A percentile compares a stretch with the other conserved stretches of the same genome.
These are phyloP conservation scores for Apostasia shenzhenica DNA, from an alignment of 106 monocot genomes.

Conservation along the genomic window DNA sequence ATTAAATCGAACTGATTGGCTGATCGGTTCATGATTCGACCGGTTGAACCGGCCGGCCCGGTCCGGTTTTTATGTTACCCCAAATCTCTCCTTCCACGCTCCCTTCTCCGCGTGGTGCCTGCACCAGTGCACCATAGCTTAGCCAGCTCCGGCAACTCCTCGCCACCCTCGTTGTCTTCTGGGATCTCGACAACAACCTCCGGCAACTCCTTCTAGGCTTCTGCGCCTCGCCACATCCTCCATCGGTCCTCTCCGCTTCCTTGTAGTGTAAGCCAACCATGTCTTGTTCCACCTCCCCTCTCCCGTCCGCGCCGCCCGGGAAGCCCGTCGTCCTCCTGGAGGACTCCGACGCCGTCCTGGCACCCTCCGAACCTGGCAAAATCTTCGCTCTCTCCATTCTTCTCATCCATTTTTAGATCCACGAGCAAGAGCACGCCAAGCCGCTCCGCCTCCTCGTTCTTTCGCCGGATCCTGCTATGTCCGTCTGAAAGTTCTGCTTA, in stretches of 20 bases:
- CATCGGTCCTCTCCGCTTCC: conserved; percentile 26
- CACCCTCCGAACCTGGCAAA: conserved; percentile 19
- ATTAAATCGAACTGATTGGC: too few species aligned
- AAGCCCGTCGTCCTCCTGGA: conserved; percentile 4
- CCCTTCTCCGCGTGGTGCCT: not conserved
- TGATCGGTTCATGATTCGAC: too few species aligned
- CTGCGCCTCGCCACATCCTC: conserved; percentile 38
- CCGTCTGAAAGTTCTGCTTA: conserved; percentile 25
- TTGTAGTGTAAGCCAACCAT: conserved; percentile 7
- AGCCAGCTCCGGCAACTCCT: not conserved
- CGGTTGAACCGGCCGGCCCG: too few species aligned
- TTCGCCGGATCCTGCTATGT: conserved; percentile 30
- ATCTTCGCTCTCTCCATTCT: conserved; percentile 28
- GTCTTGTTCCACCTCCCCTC: not conserved
- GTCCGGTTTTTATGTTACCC: too few species aligned
- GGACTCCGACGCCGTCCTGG: conserved; percentile 6
- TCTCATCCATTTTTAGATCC: conserved; percentile 47
- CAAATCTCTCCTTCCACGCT: not conserved
- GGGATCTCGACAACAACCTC: conserved; percentile 43
- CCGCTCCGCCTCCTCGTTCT: conserved; percentile 39
- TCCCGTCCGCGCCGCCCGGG: not conserved
- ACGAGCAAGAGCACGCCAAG: conserved; percentile 49
- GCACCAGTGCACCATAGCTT: conserved; percentile 10
- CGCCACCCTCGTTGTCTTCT: conserved; percentile 33
- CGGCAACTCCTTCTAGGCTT: conserved; percentile 32